Evolutionary conservation across 2,329 filamentous ascomycete genomes (phyloP).

Genomic region (Aspergillus sp.): DNA sequence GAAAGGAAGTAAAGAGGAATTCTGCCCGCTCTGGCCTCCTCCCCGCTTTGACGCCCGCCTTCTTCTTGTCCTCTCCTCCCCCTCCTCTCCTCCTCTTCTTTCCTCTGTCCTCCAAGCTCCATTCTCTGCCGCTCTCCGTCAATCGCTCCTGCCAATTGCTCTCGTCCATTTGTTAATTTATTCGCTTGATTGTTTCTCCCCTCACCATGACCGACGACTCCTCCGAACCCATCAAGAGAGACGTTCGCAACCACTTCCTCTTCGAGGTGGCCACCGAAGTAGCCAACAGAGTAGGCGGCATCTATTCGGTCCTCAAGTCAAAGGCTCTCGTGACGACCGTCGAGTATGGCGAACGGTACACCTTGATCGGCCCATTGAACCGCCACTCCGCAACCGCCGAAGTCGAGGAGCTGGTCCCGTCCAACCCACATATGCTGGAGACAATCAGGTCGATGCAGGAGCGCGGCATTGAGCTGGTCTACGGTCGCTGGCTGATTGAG

Average conservation of each 20-base stretch:
- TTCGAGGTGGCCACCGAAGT: constrained; percentile 97
- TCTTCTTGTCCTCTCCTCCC: constrained; percentile 4
- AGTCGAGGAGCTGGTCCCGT: constrained; percentile 84
- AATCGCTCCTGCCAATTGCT: too few species aligned
- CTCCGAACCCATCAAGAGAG: constrained; percentile 40
- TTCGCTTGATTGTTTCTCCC: too few species aligned
- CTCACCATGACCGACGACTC: constrained; percentile 77
- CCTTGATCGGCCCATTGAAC: constrained; percentile 88
- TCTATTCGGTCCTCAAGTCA: constrained; percentile 98
- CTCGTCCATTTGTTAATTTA: too few species aligned
- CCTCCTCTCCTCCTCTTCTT: constrained; percentile 4
- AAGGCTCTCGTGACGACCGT: constrained; percentile 96
- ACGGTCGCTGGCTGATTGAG: constrained; percentile 95
- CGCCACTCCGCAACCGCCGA: constrained; percentile 90
- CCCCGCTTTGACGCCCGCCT: constrained; percentile 3
- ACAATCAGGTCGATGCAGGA: constrained; percentile 92
- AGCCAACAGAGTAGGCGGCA: constrained; percentile 94
- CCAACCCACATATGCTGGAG: constrained; percentile 64
- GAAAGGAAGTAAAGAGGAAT: background rate
- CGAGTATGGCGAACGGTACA: constrained; percentile 97
- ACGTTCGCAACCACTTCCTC: constrained; percentile 90
- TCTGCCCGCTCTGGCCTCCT: constrained; percentile 2
- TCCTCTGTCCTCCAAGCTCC: background rate
- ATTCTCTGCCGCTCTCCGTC: background rate
- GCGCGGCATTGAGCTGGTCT: constrained; percentile 79